Evolutionary conservation across 2,329 filamentous ascomycete genomes (phyloP).

Genomic region (Nemania diffusa): DNA sequence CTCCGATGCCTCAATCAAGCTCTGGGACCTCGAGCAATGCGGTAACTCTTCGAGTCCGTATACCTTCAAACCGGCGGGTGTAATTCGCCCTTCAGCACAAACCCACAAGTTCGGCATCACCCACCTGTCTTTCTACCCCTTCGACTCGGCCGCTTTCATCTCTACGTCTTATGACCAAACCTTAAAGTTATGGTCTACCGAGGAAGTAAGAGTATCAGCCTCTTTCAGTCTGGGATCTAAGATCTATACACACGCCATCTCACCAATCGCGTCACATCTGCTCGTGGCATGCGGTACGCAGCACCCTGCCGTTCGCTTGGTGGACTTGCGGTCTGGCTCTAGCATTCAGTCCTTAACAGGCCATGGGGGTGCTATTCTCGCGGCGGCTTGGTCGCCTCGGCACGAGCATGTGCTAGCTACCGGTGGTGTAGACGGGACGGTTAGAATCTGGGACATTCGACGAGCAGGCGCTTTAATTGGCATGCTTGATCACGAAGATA

Average conservation of each 20-base stretch:
- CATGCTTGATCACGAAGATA: slow-evolving; percentile 85
- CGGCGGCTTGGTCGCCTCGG: slow-evolving; percentile 83
- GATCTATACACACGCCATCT: slow-evolving; percentile 81
- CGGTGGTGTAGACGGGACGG: slow-evolving; percentile 84
- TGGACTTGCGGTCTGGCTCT: slow-evolving; percentile 86
- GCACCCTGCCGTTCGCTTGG: slow-evolving; percentile 82
- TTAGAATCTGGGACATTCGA: slow-evolving; percentile 88
- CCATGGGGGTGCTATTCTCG: slow-evolving; percentile 73
- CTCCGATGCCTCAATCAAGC: slow-evolving; percentile 81
- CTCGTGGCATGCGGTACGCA: slow-evolving; percentile 91
- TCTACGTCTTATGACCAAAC: slow-evolving; percentile 82
- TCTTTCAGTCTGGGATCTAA: slow-evolving; percentile 75
- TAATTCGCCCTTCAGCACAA: slow-evolving; percentile 57
- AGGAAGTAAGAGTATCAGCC: slow-evolving; percentile 68
- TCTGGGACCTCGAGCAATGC: slow-evolving; percentile 84
- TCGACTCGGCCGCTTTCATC: slow-evolving; percentile 79
- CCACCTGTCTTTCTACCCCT: slow-evolving; percentile 80
- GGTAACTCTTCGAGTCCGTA: slow-evolving; percentile 57
- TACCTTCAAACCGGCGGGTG: slow-evolving; percentile 65
- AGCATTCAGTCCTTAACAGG: slow-evolving; percentile 77
- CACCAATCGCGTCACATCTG: slow-evolving; percentile 75
- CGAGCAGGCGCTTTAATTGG: slow-evolving; percentile 80
- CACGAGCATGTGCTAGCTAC: slow-evolving; percentile 83
- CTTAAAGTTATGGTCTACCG: slow-evolving; percentile 78
- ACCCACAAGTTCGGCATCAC: slow-evolving; percentile 78